Conservation (phyloP, 768 basidiomycete genomes). For the Phylloporus sp. region DNA sequence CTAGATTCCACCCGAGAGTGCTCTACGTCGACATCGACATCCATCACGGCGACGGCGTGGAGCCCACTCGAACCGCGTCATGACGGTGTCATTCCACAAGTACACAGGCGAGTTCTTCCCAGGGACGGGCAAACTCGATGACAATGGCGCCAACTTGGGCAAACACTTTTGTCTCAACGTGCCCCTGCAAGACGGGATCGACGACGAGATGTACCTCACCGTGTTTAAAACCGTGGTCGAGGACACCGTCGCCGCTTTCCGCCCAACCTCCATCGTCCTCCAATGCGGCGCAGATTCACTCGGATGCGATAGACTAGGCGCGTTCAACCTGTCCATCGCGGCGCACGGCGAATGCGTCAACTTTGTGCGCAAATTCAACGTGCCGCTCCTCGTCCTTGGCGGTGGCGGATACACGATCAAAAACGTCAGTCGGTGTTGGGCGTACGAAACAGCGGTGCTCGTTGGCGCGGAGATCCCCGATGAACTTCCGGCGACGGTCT, state of each 20-base stretch:
- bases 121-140: constrained; percentile 92
- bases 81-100: constrained; percentile 99
- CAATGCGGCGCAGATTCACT: constrained; percentile 98
- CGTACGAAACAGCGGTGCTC: constrained; percentile 94
- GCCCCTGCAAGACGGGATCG: constrained; percentile 91
- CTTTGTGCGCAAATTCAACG: constrained; percentile 88
- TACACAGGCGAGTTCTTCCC: constrained; percentile 99
- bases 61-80: constrained; percentile 94
- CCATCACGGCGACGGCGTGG: constrained; percentile 97
- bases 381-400: constrained; percentile 88
- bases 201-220: constrained; percentile 94
- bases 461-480: constrained; percentile 81
- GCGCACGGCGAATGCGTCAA: constrained; percentile 98
- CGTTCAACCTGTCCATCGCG: constrained; percentile 96
- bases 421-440: constrained; percentile 98
- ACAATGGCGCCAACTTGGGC: constrained; percentile 82
- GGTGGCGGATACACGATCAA: constrained; percentile 97
- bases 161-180: constrained; percentile 97
- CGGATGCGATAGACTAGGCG: constrained; percentile 91
- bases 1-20: constrained; percentile 87
- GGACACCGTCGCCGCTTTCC: constrained; percentile 85
- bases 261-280: constrained; percentile 85
- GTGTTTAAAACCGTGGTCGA: constrained; percentile 97
- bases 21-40: constrained; percentile 99
- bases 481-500: constrained; percentile 83